Evolutionary conservation across 768 basidiomycete species (phyloP), one percentile per base, ranked within the genome.

Genomic region (Coprinopsis sp.): DNA sequence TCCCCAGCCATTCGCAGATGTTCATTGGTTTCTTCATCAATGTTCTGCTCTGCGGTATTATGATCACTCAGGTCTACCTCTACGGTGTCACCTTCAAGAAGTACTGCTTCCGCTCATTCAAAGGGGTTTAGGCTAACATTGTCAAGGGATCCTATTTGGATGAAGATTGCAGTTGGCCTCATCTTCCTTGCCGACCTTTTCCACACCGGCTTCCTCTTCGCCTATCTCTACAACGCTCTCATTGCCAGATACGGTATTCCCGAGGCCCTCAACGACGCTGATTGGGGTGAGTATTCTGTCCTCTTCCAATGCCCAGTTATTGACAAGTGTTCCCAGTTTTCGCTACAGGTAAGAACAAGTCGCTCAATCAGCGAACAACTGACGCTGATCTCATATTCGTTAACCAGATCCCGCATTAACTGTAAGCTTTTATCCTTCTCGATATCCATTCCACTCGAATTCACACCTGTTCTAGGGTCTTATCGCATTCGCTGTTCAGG

Each of bases 21-120:
- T 64, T 77, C 54, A 69, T 77, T 37, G 76, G 74, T n/a, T 67
- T 71, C 47, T 54, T 65, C 14, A 54, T 77, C 57, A 77, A 76
- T 50, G 57, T 77, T 30, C 47, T 74, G 18, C 64, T 77, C 8
- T 74, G 73, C 49, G 76, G 74, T 4, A 70, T 77, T 43, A 76
- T 75, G 69, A 68, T 72, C 40, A 70, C 68, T 1, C 71, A 81
- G 57, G 60, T 68, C 10, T 72, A 73, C 49, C 37, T 79, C 10
- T 79, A 80, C 56, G 72, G 65, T 55, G 66, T 63, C 34, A 64
- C 67, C 52, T 59, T 54, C 36, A 57, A 54, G 25, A 53, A 48
- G 61, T 60, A 13, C 4, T 76, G 66, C 29, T 50, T 12, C 13
- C 4, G 7, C 23, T 7, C 41, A 2, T 3, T 8, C 24, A 24